A percentile compares a stretch with the other conserved stretches of the same genome.
These are phyloP conservation scores for Pyrus bretschneideri DNA, from an alignment of 306 rosid species.

Conservation along the genomic window DNA sequence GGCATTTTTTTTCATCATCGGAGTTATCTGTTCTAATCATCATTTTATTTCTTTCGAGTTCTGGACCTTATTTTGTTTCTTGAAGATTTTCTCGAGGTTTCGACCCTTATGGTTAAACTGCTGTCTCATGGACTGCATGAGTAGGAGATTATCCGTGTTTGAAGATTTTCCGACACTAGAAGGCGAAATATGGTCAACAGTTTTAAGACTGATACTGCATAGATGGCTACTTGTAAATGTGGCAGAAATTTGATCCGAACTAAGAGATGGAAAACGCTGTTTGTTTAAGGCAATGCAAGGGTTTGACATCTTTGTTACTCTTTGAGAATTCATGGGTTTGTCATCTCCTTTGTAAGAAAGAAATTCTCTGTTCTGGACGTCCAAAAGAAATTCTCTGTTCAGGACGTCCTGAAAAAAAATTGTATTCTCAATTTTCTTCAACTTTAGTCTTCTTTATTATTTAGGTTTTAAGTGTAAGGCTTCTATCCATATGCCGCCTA, in stretches of 20 bases:
- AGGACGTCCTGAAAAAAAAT: too few species aligned
- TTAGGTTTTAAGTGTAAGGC: too few species aligned
- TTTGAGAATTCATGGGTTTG: not conserved
- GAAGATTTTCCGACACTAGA: too few species aligned
- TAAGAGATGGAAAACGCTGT: not conserved
- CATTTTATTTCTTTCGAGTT: not conserved
- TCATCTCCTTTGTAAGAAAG: too few species aligned
- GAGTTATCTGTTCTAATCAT: not conserved
- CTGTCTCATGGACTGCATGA: not conserved
- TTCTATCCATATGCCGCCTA: too few species aligned
- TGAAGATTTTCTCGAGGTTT: not conserved
- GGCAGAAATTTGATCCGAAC: not conserved
- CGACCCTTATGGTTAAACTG: not conserved
- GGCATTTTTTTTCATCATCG: not conserved
- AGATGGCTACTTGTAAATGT: not conserved
- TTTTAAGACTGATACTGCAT: not conserved
- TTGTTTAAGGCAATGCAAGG: not conserved
- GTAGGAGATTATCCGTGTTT: not conserved
- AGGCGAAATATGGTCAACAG: too few species aligned
- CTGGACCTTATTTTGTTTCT: not conserved
- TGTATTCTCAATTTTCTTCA: too few species aligned
- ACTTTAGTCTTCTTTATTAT: too few species aligned
- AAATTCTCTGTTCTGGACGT: too few species aligned
- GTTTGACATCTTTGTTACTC: too few species aligned
- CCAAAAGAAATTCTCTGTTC: too few species aligned